Base-by-base conservation (phyloP, 2,329 filamentous ascomycete genomes). In the Colletotrichum tabaci region DNA sequence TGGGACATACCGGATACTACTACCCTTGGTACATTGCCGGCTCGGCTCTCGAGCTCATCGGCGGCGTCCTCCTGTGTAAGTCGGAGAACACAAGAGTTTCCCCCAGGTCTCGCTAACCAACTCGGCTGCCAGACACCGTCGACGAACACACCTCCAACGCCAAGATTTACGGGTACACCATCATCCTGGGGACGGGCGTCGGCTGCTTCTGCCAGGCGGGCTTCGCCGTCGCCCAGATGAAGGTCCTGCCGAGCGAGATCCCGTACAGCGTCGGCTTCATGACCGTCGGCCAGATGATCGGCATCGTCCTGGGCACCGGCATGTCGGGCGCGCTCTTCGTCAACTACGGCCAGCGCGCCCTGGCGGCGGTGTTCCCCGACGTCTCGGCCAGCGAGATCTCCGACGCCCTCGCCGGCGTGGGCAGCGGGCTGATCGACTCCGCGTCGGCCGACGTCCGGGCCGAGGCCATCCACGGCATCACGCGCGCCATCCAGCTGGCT, bases 1-100 rank as follows among this genome's bases (percentile, higher is more conserved):
- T 86, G 76, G 88, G 87, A 72, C 70, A 61, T 1, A 9, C 84
- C 0, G 83, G 84, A 58, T 80, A 81, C 68, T 85, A 83, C 74
- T 80, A 79, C 77, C 80, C 79, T 1, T 85, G 77, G 79, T 86
- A 79, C 73, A 60, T 84, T 6, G 62, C 79, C 56, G 79, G 80
- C 5, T 79, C 80, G 8, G 52, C 80, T 8, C 69, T 85, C 4
- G 75, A 80, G 16, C 67, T 80, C 1, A 75, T 80, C 5, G 84
- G 82, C 1, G 78, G 77, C 15, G 80, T 79, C 2, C 74, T 82
- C 26, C 76, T 84, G 75, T 79, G 77, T 70, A 77, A 47, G 42
- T 49, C 30, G n/a, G 9, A 8, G 8, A 23, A 12, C 8, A 9
- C 5, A 4, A 26, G 4, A 26, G 6, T 23, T 23, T 23, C 21